Percentiles rank a stretch among this genome's conserved stretches.
Evolutionary conservation across 2,329 filamentous ascomycete genomes (phyloP).

Genomic region (Colletotrichum simmondsii): DNA sequence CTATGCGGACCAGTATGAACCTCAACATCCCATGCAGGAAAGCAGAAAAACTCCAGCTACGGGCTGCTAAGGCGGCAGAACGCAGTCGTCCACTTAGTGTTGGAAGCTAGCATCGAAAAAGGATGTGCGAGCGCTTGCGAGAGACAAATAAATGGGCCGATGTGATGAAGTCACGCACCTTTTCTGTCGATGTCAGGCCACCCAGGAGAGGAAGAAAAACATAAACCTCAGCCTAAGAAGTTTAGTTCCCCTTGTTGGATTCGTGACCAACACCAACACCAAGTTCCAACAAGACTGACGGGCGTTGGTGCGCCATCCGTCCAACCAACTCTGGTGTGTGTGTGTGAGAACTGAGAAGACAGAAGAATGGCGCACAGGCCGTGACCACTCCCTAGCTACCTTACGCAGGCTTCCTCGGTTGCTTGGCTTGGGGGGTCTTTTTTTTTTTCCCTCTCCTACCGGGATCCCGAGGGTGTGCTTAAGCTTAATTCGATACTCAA

Average conservation of each 20-base stretch:
- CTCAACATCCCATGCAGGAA: background rate
- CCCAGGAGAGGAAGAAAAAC: background rate
- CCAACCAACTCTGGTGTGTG: background rate
- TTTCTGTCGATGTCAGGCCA: background rate
- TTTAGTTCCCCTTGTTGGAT: background rate
- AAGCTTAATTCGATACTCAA: constrained; percentile 35
- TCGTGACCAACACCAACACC: background rate
- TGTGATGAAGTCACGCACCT: background rate
- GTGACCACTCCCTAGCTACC: constrained; percentile 6
- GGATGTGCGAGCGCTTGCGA: background rate
- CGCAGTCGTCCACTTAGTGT: background rate
- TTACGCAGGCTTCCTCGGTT: background rate
- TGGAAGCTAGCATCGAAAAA: background rate
- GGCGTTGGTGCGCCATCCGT: background rate
- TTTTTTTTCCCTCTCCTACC: background rate
- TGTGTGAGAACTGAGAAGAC: too few relatives aligned
- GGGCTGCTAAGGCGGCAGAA: background rate
- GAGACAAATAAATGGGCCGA: background rate
- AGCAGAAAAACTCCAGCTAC: too few relatives aligned
- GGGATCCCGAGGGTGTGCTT: constrained; percentile 32
- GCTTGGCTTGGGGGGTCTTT: constrained; percentile 2
- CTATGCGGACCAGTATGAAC: background rate
- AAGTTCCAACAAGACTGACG: background rate
- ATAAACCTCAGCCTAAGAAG: background rate
- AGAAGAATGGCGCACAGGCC: constrained; percentile 9